Percentiles rank a stretch among this genome's conserved stretches.
These are phyloP conservation scores for Taphrina wiesneri DNA, from an alignment of 1,139 yeast species.

Conservation along the genomic window DNA sequence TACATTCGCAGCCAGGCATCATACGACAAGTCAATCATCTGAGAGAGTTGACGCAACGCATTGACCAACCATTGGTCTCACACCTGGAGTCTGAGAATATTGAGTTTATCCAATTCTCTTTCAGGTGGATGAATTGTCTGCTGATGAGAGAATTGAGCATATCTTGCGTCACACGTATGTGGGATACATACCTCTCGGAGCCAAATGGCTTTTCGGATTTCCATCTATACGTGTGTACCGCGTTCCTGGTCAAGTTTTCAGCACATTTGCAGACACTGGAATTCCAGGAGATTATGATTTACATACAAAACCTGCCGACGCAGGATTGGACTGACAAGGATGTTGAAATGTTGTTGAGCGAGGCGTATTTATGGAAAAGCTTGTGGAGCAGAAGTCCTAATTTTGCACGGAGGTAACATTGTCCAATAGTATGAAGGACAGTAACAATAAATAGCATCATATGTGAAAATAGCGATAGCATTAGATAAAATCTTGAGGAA, in stretches of 20 bases:
- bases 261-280: slow-evolving; percentile 78
- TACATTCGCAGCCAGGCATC: slow-evolving; percentile 97
- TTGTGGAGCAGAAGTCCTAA: slow-evolving; percentile 48
- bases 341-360: slow-evolving; percentile 86
- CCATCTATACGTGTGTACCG: slow-evolving; percentile 98
- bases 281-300: slow-evolving; percentile 89
- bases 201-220: slow-evolving; percentile 82
- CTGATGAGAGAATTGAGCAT: slow-evolving; percentile 89
- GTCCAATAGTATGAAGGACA: neutral
- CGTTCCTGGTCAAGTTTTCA: slow-evolving; percentile 86
- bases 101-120: slow-evolving; percentile 91
- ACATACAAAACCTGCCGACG: slow-evolving; percentile 87
- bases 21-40: slow-evolving; percentile 83
- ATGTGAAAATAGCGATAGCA: neutral
- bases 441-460: neutral
- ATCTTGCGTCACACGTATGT: slow-evolving; percentile 80
- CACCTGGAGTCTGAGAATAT: slow-evolving; percentile 80
- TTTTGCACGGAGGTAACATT: slow-evolving; percentile 10
- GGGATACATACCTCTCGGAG: slow-evolving; percentile 96
- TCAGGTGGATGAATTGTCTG: slow-evolving; percentile 98
- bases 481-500: neutral
- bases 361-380: slow-evolving; percentile 95
- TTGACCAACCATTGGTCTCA: slow-evolving; percentile 68
- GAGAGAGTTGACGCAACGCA: slow-evolving; percentile 72
- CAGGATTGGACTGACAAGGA: slow-evolving; percentile 82